Evolutionary conservation across 2,329 filamentous ascomycete species (phyloP), one percentile per base, ranked within the genome.

Genomic region (Cercospora sp.): DNA sequence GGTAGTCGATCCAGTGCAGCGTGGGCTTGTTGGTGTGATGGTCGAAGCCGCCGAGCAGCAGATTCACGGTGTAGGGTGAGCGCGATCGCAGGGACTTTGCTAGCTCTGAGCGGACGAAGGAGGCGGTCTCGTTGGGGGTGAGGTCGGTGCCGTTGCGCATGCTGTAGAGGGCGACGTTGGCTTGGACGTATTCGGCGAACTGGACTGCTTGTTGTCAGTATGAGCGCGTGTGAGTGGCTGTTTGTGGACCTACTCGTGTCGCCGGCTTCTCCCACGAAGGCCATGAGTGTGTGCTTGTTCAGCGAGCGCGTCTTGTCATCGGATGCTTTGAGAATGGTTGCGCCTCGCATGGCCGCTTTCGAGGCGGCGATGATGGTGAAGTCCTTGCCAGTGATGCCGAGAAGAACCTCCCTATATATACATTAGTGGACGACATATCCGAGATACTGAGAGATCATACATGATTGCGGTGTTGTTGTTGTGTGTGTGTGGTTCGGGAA

Each of bases 161-260:
- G 74, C 92, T 93, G 85, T 99, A 99, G 79, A 99, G 91, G 83
- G 97, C 93, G 72, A 95, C 90, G 82, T 99, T 99, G 80, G 94
- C 94, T 88, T 98, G 94, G 81, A 99, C 96, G 84, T 94, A 99
- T 84, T 99, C 95, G 80, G 96, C 92, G 81, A 99, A 99, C 90
- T 99, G 94, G 71, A 98, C 94, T 97, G 79, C 26, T 55, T 34
- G 65, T 43, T 13, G 1, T 51, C 10, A 65, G 64, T 45, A 63
- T 26, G 61, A 43, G 53, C 32, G 53, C 37, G 34, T 57, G 49
- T 28, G 13, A 10, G 3, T 6, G 61, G 28, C 53, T 26, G 51
- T 45, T 18, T 10, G 18, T 21, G 18, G 28, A 78, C 83, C 69
- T 85, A 95, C 93, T 88, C 77, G 94, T 98, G 80, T 99, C 95